These are phyloP conservation scores for Coniochaeta prunicola DNA, from an alignment of 2,329 filamentous ascomycete species.

Conservation along the genomic window DNA sequence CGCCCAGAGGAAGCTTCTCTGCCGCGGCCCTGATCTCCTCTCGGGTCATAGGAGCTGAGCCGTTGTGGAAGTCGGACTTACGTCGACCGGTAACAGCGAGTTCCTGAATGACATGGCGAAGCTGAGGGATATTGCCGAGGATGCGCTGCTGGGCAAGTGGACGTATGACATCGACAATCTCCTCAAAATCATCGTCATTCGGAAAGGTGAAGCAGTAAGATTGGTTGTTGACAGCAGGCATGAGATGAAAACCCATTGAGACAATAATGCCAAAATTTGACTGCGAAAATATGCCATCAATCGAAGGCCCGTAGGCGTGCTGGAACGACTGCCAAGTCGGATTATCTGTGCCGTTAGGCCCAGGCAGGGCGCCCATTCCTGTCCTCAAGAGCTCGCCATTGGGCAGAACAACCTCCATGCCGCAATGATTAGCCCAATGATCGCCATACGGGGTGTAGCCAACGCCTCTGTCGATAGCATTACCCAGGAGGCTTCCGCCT, in stretches of 20 bases:
- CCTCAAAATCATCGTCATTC: constrained; percentile 26
- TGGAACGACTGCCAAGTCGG: constrained; percentile 31
- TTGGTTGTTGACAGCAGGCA: constrained; percentile 27
- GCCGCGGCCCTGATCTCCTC: constrained; percentile 23
- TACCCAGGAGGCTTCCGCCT: constrained; percentile 35
- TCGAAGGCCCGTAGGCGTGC: constrained; percentile 31
- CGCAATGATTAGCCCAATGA: constrained; percentile 33
- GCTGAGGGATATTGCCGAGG: constrained; percentile 38
- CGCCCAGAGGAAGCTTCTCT: constrained; percentile 29
- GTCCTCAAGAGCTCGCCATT: constrained; percentile 37
- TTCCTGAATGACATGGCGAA: constrained; percentile 36
- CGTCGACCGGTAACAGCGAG: constrained; percentile 31
- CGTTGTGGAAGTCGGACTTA: constrained; percentile 21
- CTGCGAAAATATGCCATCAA: constrained; percentile 44
- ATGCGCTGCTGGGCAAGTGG: constrained; percentile 31
- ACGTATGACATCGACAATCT: constrained; percentile 27
- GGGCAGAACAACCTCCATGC: constrained; percentile 38
- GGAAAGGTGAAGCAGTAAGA: constrained; percentile 33
- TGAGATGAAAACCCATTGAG: constrained; percentile 44
- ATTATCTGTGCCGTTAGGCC: constrained; percentile 24
- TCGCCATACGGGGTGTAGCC: constrained; percentile 36
- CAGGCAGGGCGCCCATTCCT: constrained; percentile 39
- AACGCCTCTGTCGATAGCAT: constrained; percentile 35
- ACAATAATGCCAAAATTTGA: constrained; percentile 45
- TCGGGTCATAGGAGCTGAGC: constrained; percentile 18